Evolutionary conservation across 1,284 basidiomycete species (phyloP), one percentile per base, ranked within the genome.

Genomic region (Macrocystidia cucumis): DNA sequence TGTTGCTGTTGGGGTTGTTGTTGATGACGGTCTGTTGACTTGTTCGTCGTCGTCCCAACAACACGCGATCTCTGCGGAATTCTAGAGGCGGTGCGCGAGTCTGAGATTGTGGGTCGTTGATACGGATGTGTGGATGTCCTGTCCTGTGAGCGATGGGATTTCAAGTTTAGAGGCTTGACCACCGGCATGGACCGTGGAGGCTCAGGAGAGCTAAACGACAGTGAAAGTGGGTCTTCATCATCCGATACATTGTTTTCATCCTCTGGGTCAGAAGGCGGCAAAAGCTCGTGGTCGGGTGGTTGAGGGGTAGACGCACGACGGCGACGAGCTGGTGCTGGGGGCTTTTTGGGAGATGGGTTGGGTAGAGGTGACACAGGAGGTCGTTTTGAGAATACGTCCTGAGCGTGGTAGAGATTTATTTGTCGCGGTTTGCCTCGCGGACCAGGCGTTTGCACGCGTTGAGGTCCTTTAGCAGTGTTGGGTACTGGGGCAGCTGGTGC

Each of bases 301-400:
- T n/a, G n/a, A 3, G 37, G 21, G n/a, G 40, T 25, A n/a, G 43
- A 48, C 40, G 34, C 44, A 44, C 39, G 51, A 40, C 57, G 54
- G 16, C 47, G 39, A 18, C 72, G 64, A 5, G 62, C 62, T 4
- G 78, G 81, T 2, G 78, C 70, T 1, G 60, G 62, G 0, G 71
- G 72, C 50, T 67, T 70, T 4, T 68, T 63, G 1, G 79, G 75
- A 0, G 78, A 72, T 20, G 60, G 56, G 7, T 56, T 46, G 3
- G 73, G 74, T 45, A 82, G 55, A 0, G 82, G 79, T 4, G 77
- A 82, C n/a, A 59, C 63, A 0, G 78, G 80, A 0, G 63, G 64
- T 2, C 82, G 72, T 41, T 66, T 72, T 28, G 70, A 60, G 44
- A 83, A 78, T 1, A 68, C 34, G 44, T 66, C n/a, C n/a, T n/a